Conservation (phyloP, 352 stramenopile species). For the Phytopythium oedochilum region DNA sequence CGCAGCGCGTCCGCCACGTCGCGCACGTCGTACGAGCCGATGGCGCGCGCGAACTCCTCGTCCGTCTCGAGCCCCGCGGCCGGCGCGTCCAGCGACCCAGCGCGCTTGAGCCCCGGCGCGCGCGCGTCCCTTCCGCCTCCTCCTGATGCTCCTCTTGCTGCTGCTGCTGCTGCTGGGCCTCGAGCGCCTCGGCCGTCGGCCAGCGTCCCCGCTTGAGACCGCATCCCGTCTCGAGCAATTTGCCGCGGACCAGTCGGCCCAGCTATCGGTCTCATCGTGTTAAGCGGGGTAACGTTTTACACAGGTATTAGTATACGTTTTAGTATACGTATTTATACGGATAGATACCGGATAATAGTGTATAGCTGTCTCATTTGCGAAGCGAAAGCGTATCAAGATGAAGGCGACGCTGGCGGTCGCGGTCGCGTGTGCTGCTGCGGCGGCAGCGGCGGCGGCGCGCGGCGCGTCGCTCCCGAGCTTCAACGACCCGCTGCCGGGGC, state of each 20-base stretch:
- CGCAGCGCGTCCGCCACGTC: constrained; percentile 52
- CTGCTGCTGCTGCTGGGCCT: no score
- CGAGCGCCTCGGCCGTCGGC: not conserved
- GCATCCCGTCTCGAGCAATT: not conserved
- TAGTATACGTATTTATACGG: not conserved
- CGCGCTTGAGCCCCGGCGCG: constrained; percentile 6
- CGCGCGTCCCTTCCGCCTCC: not conserved
- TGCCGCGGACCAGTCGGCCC: constrained; percentile 1
- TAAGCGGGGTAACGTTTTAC: no score
- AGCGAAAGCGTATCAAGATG: not conserved
- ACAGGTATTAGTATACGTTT: no score
- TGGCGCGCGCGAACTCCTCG: constrained; percentile 60
- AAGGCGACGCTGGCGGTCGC: not conserved
- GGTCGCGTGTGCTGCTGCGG: not conserved
- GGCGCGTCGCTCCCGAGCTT: constrained; percentile 7
- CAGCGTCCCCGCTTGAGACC: not conserved
- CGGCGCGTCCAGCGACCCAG: constrained; percentile 9
- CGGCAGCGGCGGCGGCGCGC: not conserved
- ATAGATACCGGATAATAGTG: not conserved
- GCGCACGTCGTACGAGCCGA: constrained; percentile 65
- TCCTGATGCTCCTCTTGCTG: not conserved
- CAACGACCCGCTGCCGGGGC: constrained; percentile 23
- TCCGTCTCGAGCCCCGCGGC: constrained; percentile 52
- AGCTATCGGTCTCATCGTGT: no score
- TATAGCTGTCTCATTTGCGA: no score